Base-by-base conservation (phyloP, 2,329 filamentous ascomycete genomes). In the Xylaria sp. region DNA sequence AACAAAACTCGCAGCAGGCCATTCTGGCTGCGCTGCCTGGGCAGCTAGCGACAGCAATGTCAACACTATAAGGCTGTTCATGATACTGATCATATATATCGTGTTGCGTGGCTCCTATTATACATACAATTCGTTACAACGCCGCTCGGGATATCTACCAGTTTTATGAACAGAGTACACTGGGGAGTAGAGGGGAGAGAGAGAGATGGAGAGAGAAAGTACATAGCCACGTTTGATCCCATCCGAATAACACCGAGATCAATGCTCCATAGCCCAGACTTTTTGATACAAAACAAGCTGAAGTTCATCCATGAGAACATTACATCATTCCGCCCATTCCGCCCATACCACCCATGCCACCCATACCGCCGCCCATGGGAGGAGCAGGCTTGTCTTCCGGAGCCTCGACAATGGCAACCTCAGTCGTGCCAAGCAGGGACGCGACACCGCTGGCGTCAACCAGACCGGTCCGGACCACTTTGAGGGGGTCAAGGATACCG, bases 401-500 rank as follows among this genome's bases (percentile, higher is more conserved):
- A 49, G 93, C 94, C 74, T 99, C 94, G 47, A 97, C 92, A 62
- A 99, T 96, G 64, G 94, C 92, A 53, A 97, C 94, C 80, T 99
- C 94, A 57, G 94, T 99, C 63, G 94, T 99, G 72, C 94, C 94
- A 58, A 99, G 89, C 57, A 99, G 86, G 49, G 93, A 97, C 49
- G 94, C 94, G 68, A 99, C 94, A 78, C 94, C 94, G 71, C 89
- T 93, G 66, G 94, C 94, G 69, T 99, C 94, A 69, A 92, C 85
- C 55, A 99, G 88, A 70, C 91, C 93, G 61, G 94, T 99, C 69
- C 94, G 92, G 71, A 99, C 94, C 66, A 99, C 94, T 90, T 99
- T 99, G 84, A 99, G 90, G 63, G 94, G 94, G 75, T 99, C 94
- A 56, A 99, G 89, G 75, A 99, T 99, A 89, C 94, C 94, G 65